Percentiles rank a stretch among this genome's conserved stretches.
These are phyloP conservation scores for Dactylellina cionopaga DNA, from an alignment of 2,329 filamentous ascomycete species.

Conservation along the genomic window DNA sequence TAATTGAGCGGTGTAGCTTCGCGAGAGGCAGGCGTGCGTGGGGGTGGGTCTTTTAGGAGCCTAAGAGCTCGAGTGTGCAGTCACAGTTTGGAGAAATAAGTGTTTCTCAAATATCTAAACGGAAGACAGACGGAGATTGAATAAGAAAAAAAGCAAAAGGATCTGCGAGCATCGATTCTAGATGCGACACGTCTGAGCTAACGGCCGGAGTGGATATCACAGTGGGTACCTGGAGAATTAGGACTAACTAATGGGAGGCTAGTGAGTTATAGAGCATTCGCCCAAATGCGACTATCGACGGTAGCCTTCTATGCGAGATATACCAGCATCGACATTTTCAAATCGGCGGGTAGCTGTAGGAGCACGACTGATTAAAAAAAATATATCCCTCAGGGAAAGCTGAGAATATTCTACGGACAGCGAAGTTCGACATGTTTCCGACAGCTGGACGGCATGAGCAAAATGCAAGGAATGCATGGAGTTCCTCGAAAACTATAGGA, in stretches of 20 bases:
- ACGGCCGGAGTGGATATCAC: slow-evolving; percentile 25
- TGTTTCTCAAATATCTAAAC: slow-evolving; percentile 7
- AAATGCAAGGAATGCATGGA: slow-evolving; percentile 44
- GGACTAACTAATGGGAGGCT: slow-evolving; percentile 25
- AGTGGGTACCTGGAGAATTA: slow-evolving; percentile 32
- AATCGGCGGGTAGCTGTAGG: slow-evolving; percentile 13
- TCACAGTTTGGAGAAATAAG: neutral
- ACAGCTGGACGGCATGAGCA: slow-evolving; percentile 40
- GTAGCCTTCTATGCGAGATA: neutral
- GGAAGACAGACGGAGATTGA: too few relatives aligned
- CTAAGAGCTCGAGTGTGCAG: slow-evolving; percentile 46
- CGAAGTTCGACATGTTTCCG: slow-evolving; percentile 33
- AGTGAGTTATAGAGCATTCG: slow-evolving; percentile 20
- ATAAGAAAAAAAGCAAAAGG: slow-evolving; percentile 47
- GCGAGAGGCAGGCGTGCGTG: slow-evolving; percentile 21
- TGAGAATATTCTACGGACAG: slow-evolving; percentile 16
- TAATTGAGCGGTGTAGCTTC: slow-evolving; percentile 30
- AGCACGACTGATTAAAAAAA: slow-evolving; percentile 8
- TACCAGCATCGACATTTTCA: slow-evolving; percentile 13
- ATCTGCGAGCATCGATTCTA: slow-evolving; percentile 52
- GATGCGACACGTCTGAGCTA: slow-evolving; percentile 50
- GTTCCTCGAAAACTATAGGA: slow-evolving; percentile 16
- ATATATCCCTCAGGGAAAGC: slow-evolving; percentile 42
- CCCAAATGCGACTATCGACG: slow-evolving; percentile 7
- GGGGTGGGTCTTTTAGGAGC: slow-evolving; percentile 19